phyloP scores from a whole-genome alignment of 1,139 yeast genomes.

The Blastobotrys ciferrii region DNA sequence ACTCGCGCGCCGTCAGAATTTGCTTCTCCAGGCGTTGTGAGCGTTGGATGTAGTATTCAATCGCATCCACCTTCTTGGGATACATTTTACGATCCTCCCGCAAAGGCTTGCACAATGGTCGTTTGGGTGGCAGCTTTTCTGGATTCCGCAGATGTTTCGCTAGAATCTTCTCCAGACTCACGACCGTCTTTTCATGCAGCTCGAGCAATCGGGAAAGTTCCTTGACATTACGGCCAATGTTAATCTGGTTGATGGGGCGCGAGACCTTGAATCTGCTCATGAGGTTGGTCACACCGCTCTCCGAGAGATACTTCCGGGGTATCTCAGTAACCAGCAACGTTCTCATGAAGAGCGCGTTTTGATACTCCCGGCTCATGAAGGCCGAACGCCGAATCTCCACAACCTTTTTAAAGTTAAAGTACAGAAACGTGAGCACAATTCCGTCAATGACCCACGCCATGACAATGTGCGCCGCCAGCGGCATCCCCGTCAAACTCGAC shows the following conservation, averaged over 20 bases:
- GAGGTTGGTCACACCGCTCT: conserved; percentile 31
- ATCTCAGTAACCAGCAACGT: conserved; percentile 39
- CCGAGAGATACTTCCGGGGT: conserved; percentile 31
- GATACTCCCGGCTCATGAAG: conserved; percentile 33
- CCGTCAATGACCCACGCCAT: conserved; percentile 35
- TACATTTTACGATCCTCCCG: conserved; percentile 23
- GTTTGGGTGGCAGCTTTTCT: conserved; percentile 25
- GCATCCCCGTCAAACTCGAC: conserved; percentile 33
- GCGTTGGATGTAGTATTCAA: conserved; percentile 30
- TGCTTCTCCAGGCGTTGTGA: conserved; percentile 30
- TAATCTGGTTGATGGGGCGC: conserved; percentile 32
- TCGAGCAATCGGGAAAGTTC: conserved; percentile 32
- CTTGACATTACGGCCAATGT: conserved; percentile 35
- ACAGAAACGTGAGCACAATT: conserved; percentile 33
- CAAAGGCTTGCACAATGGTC: conserved; percentile 25
- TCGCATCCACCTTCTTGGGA: conserved; percentile 33
- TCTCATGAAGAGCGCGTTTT: conserved; percentile 33
- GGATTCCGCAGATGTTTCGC: conserved; percentile 38
- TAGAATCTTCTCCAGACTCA: conserved; percentile 33
- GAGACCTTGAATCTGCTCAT: conserved; percentile 20
- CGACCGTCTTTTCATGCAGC: conserved; percentile 30
- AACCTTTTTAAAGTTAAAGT: conserved; percentile 33
- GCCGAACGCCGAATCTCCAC: conserved; percentile 32
- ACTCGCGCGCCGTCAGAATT: conserved; percentile 30
- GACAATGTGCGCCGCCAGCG: conserved; percentile 38